Evolutionary conservation across 192 early-diverging fungal genomes (phyloP), one percentile per base, ranked within the genome.

Genomic region (Linnemannia hyalina): DNA sequence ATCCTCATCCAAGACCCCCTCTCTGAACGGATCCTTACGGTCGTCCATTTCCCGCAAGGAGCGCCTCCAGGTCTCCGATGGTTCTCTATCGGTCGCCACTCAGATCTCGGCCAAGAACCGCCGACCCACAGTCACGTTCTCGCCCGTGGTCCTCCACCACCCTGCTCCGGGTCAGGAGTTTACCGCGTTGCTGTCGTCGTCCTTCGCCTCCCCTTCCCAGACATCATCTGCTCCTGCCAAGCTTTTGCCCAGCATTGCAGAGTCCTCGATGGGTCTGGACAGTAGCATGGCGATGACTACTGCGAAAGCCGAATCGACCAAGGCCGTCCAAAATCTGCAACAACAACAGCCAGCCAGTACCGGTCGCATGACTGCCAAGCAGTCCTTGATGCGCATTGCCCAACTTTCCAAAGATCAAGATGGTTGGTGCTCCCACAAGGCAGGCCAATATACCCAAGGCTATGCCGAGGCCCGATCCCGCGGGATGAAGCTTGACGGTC

Each of bases 341-440:
- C 20, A 70, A 26, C 63, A 77, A 20, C 44, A 44, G 65, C 70
- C 41, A 40, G n/a, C 26, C 32, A 32, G 46, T 57, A 18, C 78
- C 29, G 42, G 47, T 49, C 60, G 73, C 32, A 42, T 83, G 76
- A 70, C 82, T 29, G 83, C 83, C n/a, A 70, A 73, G n/a, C 75
- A 80, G 74, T 85, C 83, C 6, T 44, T 85, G 11, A 76, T 75
- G 78, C 83, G 83, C 16, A 85, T 85, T 54, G 74, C 83, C 18
- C 83, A 80, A 10, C 68, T 70, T 63, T 47, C 78, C 15, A 69
- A 70, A 20, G 63, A 76, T 36, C 73, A 85, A 18, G 78, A 80
- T 35, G 78, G 78, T 5, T 85, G 83, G 83, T 85, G 83, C 23
- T 75, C 83, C 6, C 68, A 73, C 29, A 80, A 85, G 32, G 83